Base-by-base conservation (phyloP, 306 rosid species). In the Pyrus pyrifolia region DNA sequence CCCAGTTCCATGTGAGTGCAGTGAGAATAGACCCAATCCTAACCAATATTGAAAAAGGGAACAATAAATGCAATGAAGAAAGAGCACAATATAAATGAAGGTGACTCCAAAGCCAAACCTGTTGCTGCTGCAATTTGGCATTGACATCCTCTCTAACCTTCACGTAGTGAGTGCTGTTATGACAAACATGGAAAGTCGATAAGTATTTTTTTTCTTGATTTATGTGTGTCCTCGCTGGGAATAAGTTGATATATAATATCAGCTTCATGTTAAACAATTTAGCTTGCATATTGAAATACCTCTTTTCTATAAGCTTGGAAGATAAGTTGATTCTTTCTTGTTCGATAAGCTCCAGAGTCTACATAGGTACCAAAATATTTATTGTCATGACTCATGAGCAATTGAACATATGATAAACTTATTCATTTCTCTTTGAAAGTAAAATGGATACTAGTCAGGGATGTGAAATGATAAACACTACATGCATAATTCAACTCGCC, bases 311-410 rank as follows among this genome's bases (percentile, higher is more conserved):
- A 62, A 81, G 86, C 86, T 86, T 89, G 81, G 86, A 76, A 71
- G 90, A 85, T 58, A 94, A 84, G 68, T 83, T 78, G 71, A 75
- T 76, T 80, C 72, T 87, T 83, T 94, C 98, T 81, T 94, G 93
- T 61, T 81, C 87, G 78, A 89, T 86, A 77, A 94, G 96, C 81
- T 84, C 92, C 85, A 87, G 81, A 53, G 90, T 87, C 97, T 91
- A 78, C 52, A 83, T 22, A 71, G 76, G 64, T 75, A 71, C 81
- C 80, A 57, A 22, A 73, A 13, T 38, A 66, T 72, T 75, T 59
- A 8, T 40, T 70, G 53, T n/a, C 11, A 23, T 49, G 21, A 49
- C 53, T 4, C 11, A 23, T 49, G 21, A 49, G 19, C 55, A 49
- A 13, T 27, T 5, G 29, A 13, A 27, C 25, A 57, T 3, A 15